Evolutionary conservation across 129 eudicot genomes (phyloP), one percentile per base, ranked within the genome.

Genomic region (Flaveria bidentis): DNA sequence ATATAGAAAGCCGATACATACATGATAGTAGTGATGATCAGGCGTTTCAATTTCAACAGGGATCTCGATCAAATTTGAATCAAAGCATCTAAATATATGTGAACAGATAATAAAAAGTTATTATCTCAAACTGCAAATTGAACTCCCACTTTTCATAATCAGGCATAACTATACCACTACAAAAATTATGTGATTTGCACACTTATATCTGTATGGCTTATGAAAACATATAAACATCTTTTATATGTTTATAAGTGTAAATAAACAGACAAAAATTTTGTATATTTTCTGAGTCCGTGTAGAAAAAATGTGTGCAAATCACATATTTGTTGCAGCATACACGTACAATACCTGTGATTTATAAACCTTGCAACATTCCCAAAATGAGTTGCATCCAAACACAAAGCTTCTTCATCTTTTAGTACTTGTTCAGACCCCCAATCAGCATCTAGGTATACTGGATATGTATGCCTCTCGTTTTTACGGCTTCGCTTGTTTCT

Each of bases 291-390:
- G 15, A 66, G 17, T 25, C 28, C 2, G 1, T 7, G 13, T 64
- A 64, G 47, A 8, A 64, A 64, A 30, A 64, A 66, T 16, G 71
- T 12, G 41, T 1, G 50, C 7, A 66, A 66, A 66, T 66, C 50
- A 66, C 71, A 65, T n/a, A 36, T 41, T 65, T 30, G 69, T 33
- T 33, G 18, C 10, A 11, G 15, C 26, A 28, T 63, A 62, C 33
- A 60, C 50, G 72, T 62, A 30, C 61, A 67, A 68, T 41, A 86
- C 98, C 90, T 89, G 73, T 93, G 98, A 80, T 93, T 93, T 16
- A 93, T 88, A 76, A 93, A 93, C 76, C 98, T 82, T 57, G 86
- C 94, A 46, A 90, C 89, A 79, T 93, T 93, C 42, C 98, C 98
- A 73, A 62, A 88, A 72, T 68, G 23, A 13, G 98, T 90, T 9